Base-by-base conservation (phyloP, 495 filamentous ascomycete species). In the Aspergillus hancockii region DNA sequence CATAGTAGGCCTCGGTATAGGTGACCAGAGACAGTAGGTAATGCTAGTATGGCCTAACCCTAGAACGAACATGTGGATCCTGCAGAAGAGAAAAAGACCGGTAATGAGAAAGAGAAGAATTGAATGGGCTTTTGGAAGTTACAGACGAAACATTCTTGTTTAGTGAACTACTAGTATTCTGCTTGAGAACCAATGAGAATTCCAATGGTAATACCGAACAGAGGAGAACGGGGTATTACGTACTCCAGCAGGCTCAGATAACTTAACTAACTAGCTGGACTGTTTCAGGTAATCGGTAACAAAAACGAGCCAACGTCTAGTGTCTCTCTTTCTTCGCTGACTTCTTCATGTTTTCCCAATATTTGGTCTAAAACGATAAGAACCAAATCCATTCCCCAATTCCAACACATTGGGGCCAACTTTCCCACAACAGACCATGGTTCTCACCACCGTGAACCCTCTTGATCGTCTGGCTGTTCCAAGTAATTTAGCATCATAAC, bases 251-350 rank as follows among this genome's bases (percentile, higher is more conserved):
- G 34, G 34, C 18, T 2, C 41, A n/a, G 18, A 3, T n/a, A 14
- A 43, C n/a, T n/a, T n/a, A n/a, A n/a, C n/a, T n/a, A n/a, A n/a
- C n/a, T n/a, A n/a, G 36, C 36, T 40, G 10, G 10, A 40, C 36
- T 45, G 41, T 45, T 45, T 45, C 41, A n/a, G 18, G 41, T 45
- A 45, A 43, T 7, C 13, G 41, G 41, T 45, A 45, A 45, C 12
- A 40, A 40, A 40, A 40, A n/a, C n/a, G n/a, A n/a, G n/a, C n/a
- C n/a, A n/a, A n/a, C n/a, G n/a, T n/a, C n/a, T n/a, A n/a, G n/a
- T n/a, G n/a, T n/a, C n/a, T n/a, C n/a, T n/a, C n/a, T n/a, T n/a
- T n/a, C n/a, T n/a, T n/a, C n/a, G n/a, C n/a, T n/a, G n/a, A n/a
- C 36, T 13, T 40, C 36, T 40, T 40, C 36, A 40, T 9, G n/a